Evolutionary conservation across 2,329 filamentous ascomycete species (phyloP), one percentile per base, ranked within the genome.

Genomic region (Aureobasidium subglaciale): DNA sequence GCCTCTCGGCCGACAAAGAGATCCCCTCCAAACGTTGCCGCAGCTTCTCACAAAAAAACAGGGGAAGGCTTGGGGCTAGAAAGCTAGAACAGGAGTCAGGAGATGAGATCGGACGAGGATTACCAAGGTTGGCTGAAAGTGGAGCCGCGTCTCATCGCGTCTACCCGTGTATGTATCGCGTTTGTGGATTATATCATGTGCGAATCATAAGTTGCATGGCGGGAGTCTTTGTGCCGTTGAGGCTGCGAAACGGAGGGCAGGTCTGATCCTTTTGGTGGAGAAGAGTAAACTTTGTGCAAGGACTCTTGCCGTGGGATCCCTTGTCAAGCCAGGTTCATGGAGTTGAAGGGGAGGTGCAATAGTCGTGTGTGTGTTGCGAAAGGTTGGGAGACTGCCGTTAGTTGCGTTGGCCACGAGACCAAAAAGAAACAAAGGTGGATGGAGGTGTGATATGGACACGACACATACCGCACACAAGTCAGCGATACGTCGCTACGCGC

Each of bases 161-260:
- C 38, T 30, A 34, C 9, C 30, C 50, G 38, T 38, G 50, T 35
- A 24, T 16, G 38, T 54, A 54, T 54, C 50, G 50, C 27, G 50
- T 43, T 20, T 20, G 20, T 42, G 11, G 8, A 43, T 34, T 52
- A 30, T 18, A 22, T 37, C 32, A 49, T 49, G 32, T 37, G 35
- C 48, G 24, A 22, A 52, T 30, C 48, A 52, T 40, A 41, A 52
- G 24, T 7, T 52, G 34, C 48, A 52, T 41, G 48, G 48, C 35
- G 48, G 48, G 43, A 15, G 27, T 30, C 15, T 9, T n/a, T 41
- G 37, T 29, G 34, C 48, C 48, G 48, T 52, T 52, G 22, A 32
- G 25, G 16, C 27, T 32, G 30, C 27, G 16, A 27, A 29, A 46
- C n/a, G 18, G 18, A 24, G 16, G 16, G 22, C 30, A 45, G 40